Evolutionary conservation across 768 basidiomycete species (phyloP), one percentile per base, ranked within the genome.

Genomic region (Boletus subparvulus): DNA sequence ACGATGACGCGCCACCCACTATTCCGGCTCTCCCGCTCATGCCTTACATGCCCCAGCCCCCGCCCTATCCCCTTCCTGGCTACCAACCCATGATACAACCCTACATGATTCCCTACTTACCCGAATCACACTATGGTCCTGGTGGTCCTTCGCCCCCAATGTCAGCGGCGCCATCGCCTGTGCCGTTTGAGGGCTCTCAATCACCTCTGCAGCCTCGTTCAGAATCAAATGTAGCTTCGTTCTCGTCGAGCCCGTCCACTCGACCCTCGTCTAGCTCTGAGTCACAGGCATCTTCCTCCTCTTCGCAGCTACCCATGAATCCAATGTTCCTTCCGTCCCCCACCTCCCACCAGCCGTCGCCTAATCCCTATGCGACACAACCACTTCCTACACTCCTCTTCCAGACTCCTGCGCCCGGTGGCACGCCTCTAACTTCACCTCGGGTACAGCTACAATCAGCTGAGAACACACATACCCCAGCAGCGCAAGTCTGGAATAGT

Each of bases 61-160:
- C 40, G 3, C 36, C 36, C 1, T 52, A 51, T 40, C 12, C 44
- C 24, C 4, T 60, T 10, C 50, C 57, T 26, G 49, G 36, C 2
- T 53, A 47, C 37, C 52, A 62, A 12, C 24, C 55, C 55, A 50
- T 59, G 67, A 64, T 56, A 40, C 57, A 59, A 42, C 58, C 56
- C 61, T 61, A 58, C 58, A 50, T 60, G 68, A 57, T 33, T 59
- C 74, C 42, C n/a, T 69, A 47, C 64, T 52, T 49, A 3, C 60
- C 55, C 4, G 75, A 75, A 47, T 52, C 52, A 44, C 51, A 37
- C n/a, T 62, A 59, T 54, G 74, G 74, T 30, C 60, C 74, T n/a
- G 66, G 61, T 12, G 80, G 79, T 0, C 80, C 82, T n/a, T 79
- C 81, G 0, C 82, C 83, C 3, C 82, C 82, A 0, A 55, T 82